phyloP scores from a whole-genome alignment of 805 yeast genomes.

The Sugiyamaella americana region DNA sequence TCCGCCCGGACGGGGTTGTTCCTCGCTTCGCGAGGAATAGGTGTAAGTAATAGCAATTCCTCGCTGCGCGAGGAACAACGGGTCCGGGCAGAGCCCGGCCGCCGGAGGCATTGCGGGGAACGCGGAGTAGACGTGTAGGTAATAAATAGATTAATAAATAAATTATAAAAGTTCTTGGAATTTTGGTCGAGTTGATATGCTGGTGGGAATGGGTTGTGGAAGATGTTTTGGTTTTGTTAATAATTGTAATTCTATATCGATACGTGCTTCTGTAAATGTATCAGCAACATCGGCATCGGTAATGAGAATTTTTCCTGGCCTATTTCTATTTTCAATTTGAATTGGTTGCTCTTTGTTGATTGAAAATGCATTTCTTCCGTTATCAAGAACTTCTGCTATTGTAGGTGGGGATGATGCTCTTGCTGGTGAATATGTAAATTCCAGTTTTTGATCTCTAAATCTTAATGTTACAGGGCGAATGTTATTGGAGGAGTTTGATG shows the following conservation, averaged over 20 bases:
- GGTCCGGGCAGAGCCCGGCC: too few relatives aligned
- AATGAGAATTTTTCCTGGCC: constrained; percentile 31
- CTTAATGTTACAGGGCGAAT: constrained; percentile 29
- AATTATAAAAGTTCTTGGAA: constrained; percentile 6
- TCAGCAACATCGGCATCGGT: constrained; percentile 45
- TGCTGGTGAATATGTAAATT: constrained; percentile 55
- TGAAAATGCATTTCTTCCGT: constrained; percentile 69
- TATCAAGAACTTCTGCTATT: constrained; percentile 65
- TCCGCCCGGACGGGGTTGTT: too few relatives aligned
- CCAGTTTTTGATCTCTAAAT: constrained; percentile 35
- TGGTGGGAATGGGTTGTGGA: neutral
- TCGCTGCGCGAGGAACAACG: too few relatives aligned
- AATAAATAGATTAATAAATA: neutral
- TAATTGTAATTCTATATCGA: constrained; percentile 34
- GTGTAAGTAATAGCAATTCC: too few relatives aligned
- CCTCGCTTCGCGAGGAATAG: too few relatives aligned
- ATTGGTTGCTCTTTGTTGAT: constrained; percentile 37
- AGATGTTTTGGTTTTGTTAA: neutral
- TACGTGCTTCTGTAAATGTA: constrained; percentile 37
- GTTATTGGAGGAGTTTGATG: neutral
- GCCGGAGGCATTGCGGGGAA: too few relatives aligned
- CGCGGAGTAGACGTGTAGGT: too few relatives aligned
- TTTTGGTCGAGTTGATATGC: constrained; percentile 2
- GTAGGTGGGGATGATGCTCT: constrained; percentile 75
- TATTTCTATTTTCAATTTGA: constrained; percentile 32